Evolutionary conservation across 2,329 filamentous ascomycete species (phyloP).

Genomic region (Pseudogymnoascus sp.): DNA sequence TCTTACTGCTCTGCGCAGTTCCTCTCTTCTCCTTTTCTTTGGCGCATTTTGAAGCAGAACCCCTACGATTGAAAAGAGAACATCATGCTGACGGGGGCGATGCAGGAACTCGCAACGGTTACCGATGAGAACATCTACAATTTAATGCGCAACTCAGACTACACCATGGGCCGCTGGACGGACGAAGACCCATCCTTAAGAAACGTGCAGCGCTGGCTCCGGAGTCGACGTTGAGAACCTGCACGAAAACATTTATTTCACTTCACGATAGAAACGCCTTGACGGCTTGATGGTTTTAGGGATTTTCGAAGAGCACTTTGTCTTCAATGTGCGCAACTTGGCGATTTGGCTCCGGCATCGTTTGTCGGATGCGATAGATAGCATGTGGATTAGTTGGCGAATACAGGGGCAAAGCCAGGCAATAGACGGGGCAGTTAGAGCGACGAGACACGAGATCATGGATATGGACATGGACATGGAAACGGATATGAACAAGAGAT

Average conservation of each 20-base stretch:
- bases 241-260: background rate
- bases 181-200: slow-evolving; percentile 53
- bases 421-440: slow-evolving; percentile 1
- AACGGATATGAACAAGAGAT: background rate
- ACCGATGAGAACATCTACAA: slow-evolving; percentile 53
- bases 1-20: background rate
- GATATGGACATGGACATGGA: background rate
- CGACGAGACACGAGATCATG: background rate
- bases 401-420: background rate
- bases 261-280: slow-evolving; percentile 6
- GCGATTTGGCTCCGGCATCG: background rate
- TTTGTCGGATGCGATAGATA: slow-evolving; percentile 1
- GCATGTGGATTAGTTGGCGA: background rate
- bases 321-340: slow-evolving; percentile 4
- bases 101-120: slow-evolving; percentile 48
- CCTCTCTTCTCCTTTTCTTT: background rate
- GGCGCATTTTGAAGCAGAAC: background rate
- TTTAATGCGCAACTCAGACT: slow-evolving; percentile 46
- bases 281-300: slow-evolving; percentile 1
- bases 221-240: slow-evolving; percentile 29
- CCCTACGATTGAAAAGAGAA: background rate
- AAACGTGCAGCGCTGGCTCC: slow-evolving; percentile 52
- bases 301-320: background rate
- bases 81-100: background rate
- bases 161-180: slow-evolving; percentile 52